Evolutionary conservation across 176 grass and related monocot species (phyloP).

Genomic region (Thinopyrum elongatum): DNA sequence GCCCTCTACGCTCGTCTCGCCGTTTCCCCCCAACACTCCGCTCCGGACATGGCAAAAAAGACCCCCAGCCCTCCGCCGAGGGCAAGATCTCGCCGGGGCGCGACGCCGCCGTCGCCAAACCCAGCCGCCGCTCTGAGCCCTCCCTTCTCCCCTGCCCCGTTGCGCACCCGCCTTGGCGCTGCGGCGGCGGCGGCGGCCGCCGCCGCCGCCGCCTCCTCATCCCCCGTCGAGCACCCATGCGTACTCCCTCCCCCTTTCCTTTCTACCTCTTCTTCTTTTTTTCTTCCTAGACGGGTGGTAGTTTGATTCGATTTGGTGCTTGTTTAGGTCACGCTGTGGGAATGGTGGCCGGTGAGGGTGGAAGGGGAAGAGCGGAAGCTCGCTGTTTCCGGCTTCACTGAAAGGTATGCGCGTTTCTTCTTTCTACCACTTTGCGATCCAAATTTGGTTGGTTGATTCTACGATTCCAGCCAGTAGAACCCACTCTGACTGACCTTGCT

Average conservation of each 20-base stretch:
- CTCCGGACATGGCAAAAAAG: not conserved
- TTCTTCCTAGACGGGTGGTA: not conserved
- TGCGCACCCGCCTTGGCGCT: not conserved
- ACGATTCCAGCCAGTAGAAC: not conserved
- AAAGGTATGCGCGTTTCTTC: constrained; percentile 17
- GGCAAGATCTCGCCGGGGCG: not conserved
- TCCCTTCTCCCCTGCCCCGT: not conserved
- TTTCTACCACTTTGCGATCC: not conserved
- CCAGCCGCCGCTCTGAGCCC: not conserved
- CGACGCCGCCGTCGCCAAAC: not conserved
- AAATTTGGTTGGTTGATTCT: not conserved
- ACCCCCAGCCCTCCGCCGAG: not conserved
- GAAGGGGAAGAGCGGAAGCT: constrained; percentile 27
- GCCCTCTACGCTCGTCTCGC: not conserved
- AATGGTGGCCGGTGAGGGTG: constrained; percentile 38
- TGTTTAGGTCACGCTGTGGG: constrained; percentile 9
- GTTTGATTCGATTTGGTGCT: not conserved
- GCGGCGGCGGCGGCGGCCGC: not conserved
- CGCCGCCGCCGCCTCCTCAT: not conserved
- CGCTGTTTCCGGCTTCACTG: not conserved
- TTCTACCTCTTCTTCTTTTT: not conserved
- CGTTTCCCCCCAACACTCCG: not conserved
- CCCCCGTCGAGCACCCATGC: not conserved
- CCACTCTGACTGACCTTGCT: no score
- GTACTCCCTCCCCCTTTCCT: not conserved